Conservation (phyloP, 2,329 filamentous ascomycete genomes). For the Sporothrix luriei region DNA sequence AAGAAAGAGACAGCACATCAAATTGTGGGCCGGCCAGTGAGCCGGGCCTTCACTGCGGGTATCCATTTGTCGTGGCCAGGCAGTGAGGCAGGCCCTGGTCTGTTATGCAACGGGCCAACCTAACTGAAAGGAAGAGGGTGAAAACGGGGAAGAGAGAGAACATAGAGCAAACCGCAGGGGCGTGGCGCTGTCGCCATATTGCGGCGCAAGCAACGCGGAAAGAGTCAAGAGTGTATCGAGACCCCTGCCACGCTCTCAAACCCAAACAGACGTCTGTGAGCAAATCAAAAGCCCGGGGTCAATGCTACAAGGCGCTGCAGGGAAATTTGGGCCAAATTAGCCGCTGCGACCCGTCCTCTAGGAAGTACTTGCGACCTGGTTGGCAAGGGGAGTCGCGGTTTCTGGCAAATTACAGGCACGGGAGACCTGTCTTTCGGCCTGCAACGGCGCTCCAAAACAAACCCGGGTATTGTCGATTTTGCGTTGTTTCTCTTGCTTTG, state of each 20-base stretch:
- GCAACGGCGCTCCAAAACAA: not conserved
- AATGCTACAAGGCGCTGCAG: not conserved
- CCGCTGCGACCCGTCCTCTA: not conserved
- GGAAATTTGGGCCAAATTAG: not conserved
- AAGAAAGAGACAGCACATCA: not conserved
- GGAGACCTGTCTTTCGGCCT: not conserved
- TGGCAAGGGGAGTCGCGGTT: not conserved
- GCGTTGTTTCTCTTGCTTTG: not conserved
- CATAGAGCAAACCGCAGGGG: not conserved
- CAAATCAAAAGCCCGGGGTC: slow-evolving; percentile 14
- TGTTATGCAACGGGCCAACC: slow-evolving; percentile 8
- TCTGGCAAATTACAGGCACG: slow-evolving; percentile 28
- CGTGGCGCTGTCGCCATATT: slow-evolving; percentile 17
- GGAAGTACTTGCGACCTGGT: not conserved
- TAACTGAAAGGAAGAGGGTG: not conserved
- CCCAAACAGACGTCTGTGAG: slow-evolving; percentile 25
- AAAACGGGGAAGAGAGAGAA: not conserved
- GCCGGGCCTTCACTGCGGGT: not conserved
- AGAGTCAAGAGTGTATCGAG: not conserved
- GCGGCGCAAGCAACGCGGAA: not conserved
- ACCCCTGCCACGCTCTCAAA: slow-evolving; percentile 17
- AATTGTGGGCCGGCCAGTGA: slow-evolving; percentile 7
- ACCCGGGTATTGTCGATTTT: not conserved
- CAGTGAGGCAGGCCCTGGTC: not conserved
- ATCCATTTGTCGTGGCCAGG: slow-evolving; percentile 2